Evolutionary conservation across 1,139 yeast genomes (phyloP), one percentile per base, ranked within the genome.

Genomic region (Lodderomyces metapsilosis): DNA sequence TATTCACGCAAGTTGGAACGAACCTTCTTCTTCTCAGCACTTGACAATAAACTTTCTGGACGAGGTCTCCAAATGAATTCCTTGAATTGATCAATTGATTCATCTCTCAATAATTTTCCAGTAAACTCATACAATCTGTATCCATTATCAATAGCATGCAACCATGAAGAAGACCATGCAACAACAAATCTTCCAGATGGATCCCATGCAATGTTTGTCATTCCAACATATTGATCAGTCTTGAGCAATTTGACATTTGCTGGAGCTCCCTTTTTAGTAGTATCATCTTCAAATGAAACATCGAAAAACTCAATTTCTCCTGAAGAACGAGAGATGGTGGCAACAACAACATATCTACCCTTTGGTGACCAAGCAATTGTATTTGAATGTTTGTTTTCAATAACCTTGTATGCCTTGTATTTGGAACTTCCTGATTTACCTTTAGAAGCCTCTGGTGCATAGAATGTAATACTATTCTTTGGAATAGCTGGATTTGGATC

Each of bases 51-150:
- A 4, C 91, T 76, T 16, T 78, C 81, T 40, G 98, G 98, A 68
- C 98, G 84, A 54, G 98, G 98, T 75, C 99, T 86, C 99, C 99
- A 94, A 48, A 82, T 74, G 57, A 92, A 86, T 50, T 87, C 91
- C 68, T 84, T 88, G 76, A 94, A 88, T 49, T 83, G 86, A 57
- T 88, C 95, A 46, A 87, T 64, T 28, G 78, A 68, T 56, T 88
- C 95, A 56, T 87, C 95, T 54, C 82, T 80, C 49, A 88, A 65
- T 51, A 82, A 53, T 52, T 74, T 76, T 57, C 98, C 99, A 41
- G 88, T 82, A 63, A 88, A 78, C 62, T 88, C 95, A 68, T 76
- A 89, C 53, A 92, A 68, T 65, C 80, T 87, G 78, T 84, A 94
- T 44, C 98, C 98, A 57, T 89, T 88, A 59, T 88, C 96, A 52